Conservation (phyloP, 2,329 filamentous ascomycete species). For the Hypoxylon sp. region DNA sequence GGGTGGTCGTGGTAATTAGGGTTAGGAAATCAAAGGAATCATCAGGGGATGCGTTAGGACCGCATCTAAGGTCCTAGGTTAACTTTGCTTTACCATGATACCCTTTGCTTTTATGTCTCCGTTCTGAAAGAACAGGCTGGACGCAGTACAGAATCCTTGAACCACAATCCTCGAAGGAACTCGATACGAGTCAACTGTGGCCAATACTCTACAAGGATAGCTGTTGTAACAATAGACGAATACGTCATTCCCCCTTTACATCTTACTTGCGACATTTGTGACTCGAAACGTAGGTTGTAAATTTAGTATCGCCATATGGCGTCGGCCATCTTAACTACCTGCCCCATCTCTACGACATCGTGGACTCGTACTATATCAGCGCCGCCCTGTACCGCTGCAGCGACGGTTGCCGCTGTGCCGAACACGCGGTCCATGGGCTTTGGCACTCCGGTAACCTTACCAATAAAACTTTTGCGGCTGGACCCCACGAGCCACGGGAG, state of each 20-base stretch:
- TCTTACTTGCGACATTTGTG: background rate
- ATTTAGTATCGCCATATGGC: slow-evolving; percentile 81
- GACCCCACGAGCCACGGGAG: slow-evolving; percentile 92
- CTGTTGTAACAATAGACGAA: background rate
- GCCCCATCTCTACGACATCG: slow-evolving; percentile 87
- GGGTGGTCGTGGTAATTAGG: background rate
- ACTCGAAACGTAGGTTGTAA: slow-evolving; percentile 1
- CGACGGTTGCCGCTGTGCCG: slow-evolving; percentile 91
- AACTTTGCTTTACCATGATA: background rate
- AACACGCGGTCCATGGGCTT: slow-evolving; percentile 79
- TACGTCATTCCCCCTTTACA: background rate
- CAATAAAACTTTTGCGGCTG: slow-evolving; percentile 92
- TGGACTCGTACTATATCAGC: slow-evolving; percentile 95
- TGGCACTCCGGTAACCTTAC: slow-evolving; percentile 81
- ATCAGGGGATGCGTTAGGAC: background rate
- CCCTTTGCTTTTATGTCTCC: background rate
- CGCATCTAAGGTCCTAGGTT: background rate
- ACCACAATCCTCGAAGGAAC: background rate
- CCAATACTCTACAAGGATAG: background rate
- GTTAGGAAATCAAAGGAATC: background rate
- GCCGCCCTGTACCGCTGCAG: slow-evolving; percentile 86
- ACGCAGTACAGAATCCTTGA: background rate
- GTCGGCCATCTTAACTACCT: slow-evolving; percentile 90
- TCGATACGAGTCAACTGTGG: background rate
- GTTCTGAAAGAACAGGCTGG: background rate